phyloP scores from a whole-genome alignment of 208 protist species.

The Tritrichomonas musculus region DNA sequence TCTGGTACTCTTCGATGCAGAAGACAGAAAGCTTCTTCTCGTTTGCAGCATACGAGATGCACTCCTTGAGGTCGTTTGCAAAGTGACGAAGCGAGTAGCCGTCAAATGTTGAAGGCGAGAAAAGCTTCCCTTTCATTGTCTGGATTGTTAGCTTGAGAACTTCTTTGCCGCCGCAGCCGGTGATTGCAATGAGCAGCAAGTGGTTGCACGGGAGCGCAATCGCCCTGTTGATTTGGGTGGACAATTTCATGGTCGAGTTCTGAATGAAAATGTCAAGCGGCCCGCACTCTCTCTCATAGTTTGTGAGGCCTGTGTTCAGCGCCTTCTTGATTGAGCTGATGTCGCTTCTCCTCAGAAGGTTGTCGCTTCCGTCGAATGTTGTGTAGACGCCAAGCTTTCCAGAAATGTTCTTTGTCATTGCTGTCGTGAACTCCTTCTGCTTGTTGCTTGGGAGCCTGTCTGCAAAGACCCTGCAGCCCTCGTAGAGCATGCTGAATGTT shows the following conservation, averaged over 20 bases:
- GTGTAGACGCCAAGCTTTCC: not conserved
- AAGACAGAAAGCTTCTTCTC: not conserved
- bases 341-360: not conserved
- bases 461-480: not conserved
- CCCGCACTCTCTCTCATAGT: not conserved
- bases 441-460: not conserved
- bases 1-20: conserved; percentile 25
- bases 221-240: not conserved
- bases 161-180: not conserved
- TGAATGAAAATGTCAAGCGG: not conserved
- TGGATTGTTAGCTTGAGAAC: not conserved
- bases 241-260: not conserved
- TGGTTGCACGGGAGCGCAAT: not conserved
- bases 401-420: not conserved
- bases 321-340: not conserved
- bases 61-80: not conserved
- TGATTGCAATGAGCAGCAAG: not conserved
- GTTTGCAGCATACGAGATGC: not conserved
- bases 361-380: not conserved
- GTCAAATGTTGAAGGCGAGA: not conserved
- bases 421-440: not conserved
- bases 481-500: not conserved
- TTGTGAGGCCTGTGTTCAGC: not conserved
- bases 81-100: conserved; percentile 4
- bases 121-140: not conserved